Base-by-base conservation (phyloP, 352 stramenopile species). In the Nannochloropsis limnetica region DNA sequence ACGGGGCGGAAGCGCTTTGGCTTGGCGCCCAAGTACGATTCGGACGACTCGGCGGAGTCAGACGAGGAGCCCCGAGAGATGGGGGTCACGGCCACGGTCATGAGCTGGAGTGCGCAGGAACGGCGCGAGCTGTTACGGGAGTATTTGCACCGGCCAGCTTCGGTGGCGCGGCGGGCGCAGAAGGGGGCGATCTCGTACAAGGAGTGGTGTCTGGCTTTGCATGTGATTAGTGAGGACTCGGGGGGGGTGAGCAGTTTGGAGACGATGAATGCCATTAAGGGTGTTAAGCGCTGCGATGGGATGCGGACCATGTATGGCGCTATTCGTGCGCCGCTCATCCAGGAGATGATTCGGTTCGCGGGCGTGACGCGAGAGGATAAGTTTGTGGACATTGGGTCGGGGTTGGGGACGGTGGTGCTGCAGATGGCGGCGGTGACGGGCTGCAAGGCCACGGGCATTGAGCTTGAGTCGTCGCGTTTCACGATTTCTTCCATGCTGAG, bases 191-290 rank as follows among this genome's bases (percentile, higher is more conserved):
- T 74, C n/a, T 74, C 61, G 25, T 74, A 74, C 61, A 74, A 74
- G 61, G 61, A 74, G 61, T 74, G 61, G 61, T 74, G 61, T 27
- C 61, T 74, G n/a, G 61, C 61, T 29, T 74, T 74, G 61, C 61
- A 74, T 5, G 61, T 74, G 11, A 29, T 74, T 15, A 74, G 61
- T 20, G 61, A 74, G n/a, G 61, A 74, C 20, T 74, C 61, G 61
- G 61, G 61, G n/a, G 61, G 61, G 61, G 61, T 74, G 8, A 25
- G 11, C 61, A 74, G 61, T 20, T 29, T 74, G 20, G 61, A 74
- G 61, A 74, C n/a, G 9, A 74, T 74, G 61, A 74, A 29, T 22
- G 61, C 61, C 61, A 74, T 74, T 4, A 74, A 74, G 61, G 61
- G 61, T 8, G 61, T 74, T 8, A 74, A 74, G 61, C 61, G 61